Percentiles rank a stretch among this genome's conserved stretches.
Conservation (phyloP, 306 rosid genomes). For the cucumber (Cucumis sativus) region Cucumber_9930_V3 NC_026657.2:714001-714500, state of each 20-base stretch:
- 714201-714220: slow-evolving; percentile 21
- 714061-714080: slow-evolving; percentile 49
- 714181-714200: background rate
- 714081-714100: slow-evolving; percentile 58
- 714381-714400: slow-evolving; percentile 30
- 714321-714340: slow-evolving; percentile 24
- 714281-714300: slow-evolving; percentile 23
- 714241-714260: slow-evolving; percentile 32
- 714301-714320: slow-evolving; percentile 32
- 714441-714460: slow-evolving; percentile 32
- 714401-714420: slow-evolving; percentile 36
- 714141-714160: slow-evolving; percentile 12
- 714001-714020: background rate
- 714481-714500: slow-evolving; percentile 59
- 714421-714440: slow-evolving; percentile 29
- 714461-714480: slow-evolving; percentile 36
- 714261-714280: slow-evolving; percentile 26
- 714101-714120: slow-evolving; percentile 33
- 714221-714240: slow-evolving; percentile 36
- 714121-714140: slow-evolving; percentile 21
- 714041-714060: background rate
- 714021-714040: background rate
- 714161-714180: background rate
- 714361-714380: slow-evolving; percentile 29
- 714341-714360: slow-evolving; percentile 34